Percentiles rank a stretch among this genome's conserved stretches.
These are phyloP conservation scores for Sporisorium graminicola DNA, from an alignment of 1,284 basidiomycete genomes.

Conservation along the genomic window DNA sequence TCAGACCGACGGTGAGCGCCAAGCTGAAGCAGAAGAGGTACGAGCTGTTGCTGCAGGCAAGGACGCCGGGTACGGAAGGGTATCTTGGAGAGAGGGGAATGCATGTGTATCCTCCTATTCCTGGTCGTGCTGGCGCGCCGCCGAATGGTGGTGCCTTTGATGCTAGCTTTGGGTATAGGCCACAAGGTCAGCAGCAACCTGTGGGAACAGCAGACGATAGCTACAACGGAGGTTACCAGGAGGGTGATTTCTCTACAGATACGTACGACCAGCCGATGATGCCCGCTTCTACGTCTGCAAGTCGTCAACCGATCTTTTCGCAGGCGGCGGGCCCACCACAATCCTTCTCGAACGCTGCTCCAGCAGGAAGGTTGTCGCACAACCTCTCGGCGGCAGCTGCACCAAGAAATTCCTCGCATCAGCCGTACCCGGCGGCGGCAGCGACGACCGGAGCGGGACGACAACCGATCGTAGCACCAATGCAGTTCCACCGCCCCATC, in stretches of 20 bases:
- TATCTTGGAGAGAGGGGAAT: constrained; percentile 6
- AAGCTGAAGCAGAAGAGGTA: constrained; percentile 78
- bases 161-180: constrained; percentile 9
- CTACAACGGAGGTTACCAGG: constrained; percentile 7
- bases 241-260: constrained; percentile 14
- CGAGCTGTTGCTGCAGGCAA: constrained; percentile 49
- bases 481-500: constrained; percentile 46
- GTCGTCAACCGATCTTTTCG: not conserved
- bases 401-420: not conserved
- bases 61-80: constrained; percentile 34
- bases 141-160: not conserved
- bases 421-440: not conserved
- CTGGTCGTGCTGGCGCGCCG: not conserved
- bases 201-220: constrained; percentile 8
- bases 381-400: not conserved
- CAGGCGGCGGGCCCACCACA: not conserved
- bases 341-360: too few species aligned
- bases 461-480: constrained; percentile 9
- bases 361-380: not conserved
- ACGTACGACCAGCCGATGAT: constrained; percentile 9
- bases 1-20: constrained; percentile 76
- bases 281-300: not conserved
- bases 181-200: not conserved
- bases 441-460: constrained; percentile 2
- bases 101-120: constrained; percentile 20